Evolutionary conservation across 2,329 filamentous ascomycete species (phyloP).

Genomic region (Fonsecaea pedrosoi): DNA sequence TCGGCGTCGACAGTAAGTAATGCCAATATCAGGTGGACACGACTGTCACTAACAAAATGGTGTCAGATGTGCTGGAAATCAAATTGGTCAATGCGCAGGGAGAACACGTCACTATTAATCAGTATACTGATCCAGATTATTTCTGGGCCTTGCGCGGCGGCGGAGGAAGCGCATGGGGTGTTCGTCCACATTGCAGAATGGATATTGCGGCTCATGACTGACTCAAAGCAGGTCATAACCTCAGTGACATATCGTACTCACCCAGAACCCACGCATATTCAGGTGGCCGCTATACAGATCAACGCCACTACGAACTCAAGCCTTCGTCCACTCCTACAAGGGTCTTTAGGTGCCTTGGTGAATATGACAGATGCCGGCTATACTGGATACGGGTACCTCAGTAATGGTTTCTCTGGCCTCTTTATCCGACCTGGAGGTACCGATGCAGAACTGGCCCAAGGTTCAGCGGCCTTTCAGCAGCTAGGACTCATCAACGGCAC

Average conservation of each 20-base stretch:
- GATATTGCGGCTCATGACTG: background rate
- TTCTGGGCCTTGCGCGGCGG: constrained; percentile 43
- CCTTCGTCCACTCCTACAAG: constrained; percentile 38
- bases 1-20: constrained; percentile 42
- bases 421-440: constrained; percentile 44
- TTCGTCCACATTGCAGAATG: constrained; percentile 26
- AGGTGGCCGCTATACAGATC: constrained; percentile 41
- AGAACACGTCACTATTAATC: constrained; percentile 37
- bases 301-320: constrained; percentile 39
- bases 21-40: background rate
- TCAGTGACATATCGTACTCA: constrained; percentile 41
- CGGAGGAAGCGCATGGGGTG: constrained; percentile 41
- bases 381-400: constrained; percentile 42
- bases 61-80: constrained; percentile 39
- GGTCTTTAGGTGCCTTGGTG: constrained; percentile 38
- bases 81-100: constrained; percentile 39
- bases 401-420: constrained; percentile 42
- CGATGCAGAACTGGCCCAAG: constrained; percentile 39
- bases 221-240: constrained; percentile 35
- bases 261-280: constrained; percentile 43
- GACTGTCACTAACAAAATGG: background rate
- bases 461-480: constrained; percentile 35
- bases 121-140: constrained; percentile 41
- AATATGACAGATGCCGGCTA: constrained; percentile 43
- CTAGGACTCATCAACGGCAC: constrained; percentile 39